These are phyloP conservation scores for Sideroxylon spinosum DNA, from an alignment of 179 eudicot species.

Conservation along the genomic window DNA sequence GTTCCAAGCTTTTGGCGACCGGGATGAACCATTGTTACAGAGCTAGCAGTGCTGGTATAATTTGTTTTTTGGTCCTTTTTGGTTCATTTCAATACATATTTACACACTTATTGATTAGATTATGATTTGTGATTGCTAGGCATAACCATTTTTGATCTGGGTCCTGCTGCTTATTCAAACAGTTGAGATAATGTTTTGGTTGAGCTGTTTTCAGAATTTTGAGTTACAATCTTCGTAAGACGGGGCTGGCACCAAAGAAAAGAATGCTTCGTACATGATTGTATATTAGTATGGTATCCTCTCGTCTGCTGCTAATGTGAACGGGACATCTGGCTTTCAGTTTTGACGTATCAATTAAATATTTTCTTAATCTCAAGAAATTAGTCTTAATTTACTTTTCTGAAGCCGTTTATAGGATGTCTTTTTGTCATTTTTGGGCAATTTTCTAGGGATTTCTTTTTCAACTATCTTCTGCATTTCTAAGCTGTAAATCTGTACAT, in stretches of 20 bases:
- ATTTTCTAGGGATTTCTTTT: neutral
- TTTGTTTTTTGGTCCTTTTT: neutral
- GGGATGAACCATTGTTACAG: slow-evolving; percentile 38
- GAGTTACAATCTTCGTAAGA: neutral
- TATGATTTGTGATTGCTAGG: neutral
- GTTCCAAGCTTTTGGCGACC: slow-evolving; percentile 86
- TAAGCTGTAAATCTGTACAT: slow-evolving; percentile 10
- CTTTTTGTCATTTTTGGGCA: slow-evolving; percentile 7
- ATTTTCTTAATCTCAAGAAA: neutral
- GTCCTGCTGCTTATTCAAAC: slow-evolving; percentile 16
- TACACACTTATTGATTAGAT: neutral
- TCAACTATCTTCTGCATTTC: neutral
- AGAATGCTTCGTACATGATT: slow-evolving; percentile 9
- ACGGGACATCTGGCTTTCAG: neutral
- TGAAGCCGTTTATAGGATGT: slow-evolving; percentile 14
- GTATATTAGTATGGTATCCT: slow-evolving; percentile 15
- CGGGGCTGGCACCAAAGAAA: slow-evolving; percentile 7
- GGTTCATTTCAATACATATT: neutral
- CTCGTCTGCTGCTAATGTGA: slow-evolving; percentile 2
- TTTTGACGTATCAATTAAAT: neutral
- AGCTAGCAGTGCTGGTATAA: slow-evolving; percentile 22
- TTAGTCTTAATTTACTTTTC: slow-evolving; percentile 1
- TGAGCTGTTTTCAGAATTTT: neutral
- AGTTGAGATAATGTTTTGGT: slow-evolving; percentile 11
- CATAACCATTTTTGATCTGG: slow-evolving; percentile 7